These are phyloP conservation scores for Vitis hybrid DNA, from an alignment of 177 flowering plant species.

Conservation along the genomic window DNA sequence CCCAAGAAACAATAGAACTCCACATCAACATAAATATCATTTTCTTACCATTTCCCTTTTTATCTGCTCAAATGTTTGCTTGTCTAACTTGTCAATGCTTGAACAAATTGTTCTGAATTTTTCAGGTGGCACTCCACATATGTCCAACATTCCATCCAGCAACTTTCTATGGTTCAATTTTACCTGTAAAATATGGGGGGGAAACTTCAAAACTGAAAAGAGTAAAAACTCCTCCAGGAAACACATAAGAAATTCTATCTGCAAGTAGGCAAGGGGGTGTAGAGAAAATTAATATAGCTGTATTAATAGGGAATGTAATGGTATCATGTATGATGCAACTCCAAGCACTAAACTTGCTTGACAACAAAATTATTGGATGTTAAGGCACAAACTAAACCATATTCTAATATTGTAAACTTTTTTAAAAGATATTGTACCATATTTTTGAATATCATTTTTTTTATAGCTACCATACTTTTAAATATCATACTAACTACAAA, in stretches of 20 bases:
- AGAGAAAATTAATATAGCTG: too few species aligned
- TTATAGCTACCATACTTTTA: too few species aligned
- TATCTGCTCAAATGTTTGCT: constrained; percentile 78
- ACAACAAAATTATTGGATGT: not conserved
- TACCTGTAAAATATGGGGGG: constrained; percentile 42
- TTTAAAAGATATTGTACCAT: too few species aligned
- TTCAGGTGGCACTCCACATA: constrained; percentile 93
- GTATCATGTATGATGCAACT: too few species aligned
- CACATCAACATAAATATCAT: not conserved
- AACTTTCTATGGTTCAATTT: constrained; percentile 88
- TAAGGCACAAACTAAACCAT: not conserved
- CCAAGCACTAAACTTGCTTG: not conserved
- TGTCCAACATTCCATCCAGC: constrained; percentile 90
- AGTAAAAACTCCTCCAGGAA: not conserved
- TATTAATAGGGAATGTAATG: too few species aligned
- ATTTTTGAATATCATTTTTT: too few species aligned
- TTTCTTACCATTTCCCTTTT: constrained; percentile 82
- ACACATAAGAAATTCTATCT: not conserved
- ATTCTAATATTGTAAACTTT: too few species aligned
- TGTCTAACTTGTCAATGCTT: constrained; percentile 96
- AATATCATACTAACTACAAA: too few species aligned
- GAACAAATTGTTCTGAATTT: constrained; percentile 96
- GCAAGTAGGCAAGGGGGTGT: too few species aligned
- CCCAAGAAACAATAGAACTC: not conserved
- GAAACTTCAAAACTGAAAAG: constrained; percentile 2